A percentile compares a stretch with the other conserved stretches of the same genome.
Evolutionary conservation across 257 asterid species (phyloP).

Genomic region (Perilla frutescens): DNA sequence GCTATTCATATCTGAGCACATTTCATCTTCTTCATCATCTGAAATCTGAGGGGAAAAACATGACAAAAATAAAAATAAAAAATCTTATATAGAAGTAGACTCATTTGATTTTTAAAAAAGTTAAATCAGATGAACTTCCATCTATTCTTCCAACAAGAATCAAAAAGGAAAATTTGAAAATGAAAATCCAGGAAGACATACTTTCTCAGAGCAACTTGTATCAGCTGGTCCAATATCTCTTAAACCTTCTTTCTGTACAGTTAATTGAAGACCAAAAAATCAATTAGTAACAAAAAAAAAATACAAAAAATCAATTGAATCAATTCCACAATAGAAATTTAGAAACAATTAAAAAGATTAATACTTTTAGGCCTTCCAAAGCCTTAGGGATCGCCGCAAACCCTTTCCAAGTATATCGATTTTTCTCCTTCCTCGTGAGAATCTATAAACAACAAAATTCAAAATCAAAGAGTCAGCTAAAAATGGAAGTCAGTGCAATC

Average conservation of each 20-base stretch:
- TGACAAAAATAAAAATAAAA: not conserved
- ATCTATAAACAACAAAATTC: constrained; percentile 50
- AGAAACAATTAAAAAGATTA: not conserved
- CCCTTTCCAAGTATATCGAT: constrained; percentile 94
- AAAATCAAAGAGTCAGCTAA: constrained; percentile 30
- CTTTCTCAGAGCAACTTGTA: constrained; percentile 61
- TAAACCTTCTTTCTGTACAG: constrained; percentile 70
- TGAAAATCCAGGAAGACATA: constrained; percentile 39
- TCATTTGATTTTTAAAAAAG: not conserved
- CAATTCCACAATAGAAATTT: not conserved
- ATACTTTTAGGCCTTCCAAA: constrained; percentile 72
- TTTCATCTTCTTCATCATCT: constrained; percentile 85
- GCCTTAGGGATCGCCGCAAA: constrained; percentile 79
- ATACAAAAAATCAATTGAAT: not conserved
- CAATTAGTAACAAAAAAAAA: constrained; percentile 2
- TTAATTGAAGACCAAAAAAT: not conserved
- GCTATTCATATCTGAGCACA: constrained; percentile 49
- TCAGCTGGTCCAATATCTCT: constrained; percentile 61
- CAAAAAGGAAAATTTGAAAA: not conserved
- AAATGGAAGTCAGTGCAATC: constrained; percentile 5
- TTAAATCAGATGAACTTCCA: not conserved
- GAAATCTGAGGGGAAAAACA: constrained; percentile 52
- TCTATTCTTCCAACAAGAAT: not conserved
- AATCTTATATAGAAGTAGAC: not conserved
- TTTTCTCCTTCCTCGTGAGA: constrained; percentile 85